Conservation (phyloP, 2,329 filamentous ascomycete genomes). For the Aspergillus eucalypticola region DNA sequence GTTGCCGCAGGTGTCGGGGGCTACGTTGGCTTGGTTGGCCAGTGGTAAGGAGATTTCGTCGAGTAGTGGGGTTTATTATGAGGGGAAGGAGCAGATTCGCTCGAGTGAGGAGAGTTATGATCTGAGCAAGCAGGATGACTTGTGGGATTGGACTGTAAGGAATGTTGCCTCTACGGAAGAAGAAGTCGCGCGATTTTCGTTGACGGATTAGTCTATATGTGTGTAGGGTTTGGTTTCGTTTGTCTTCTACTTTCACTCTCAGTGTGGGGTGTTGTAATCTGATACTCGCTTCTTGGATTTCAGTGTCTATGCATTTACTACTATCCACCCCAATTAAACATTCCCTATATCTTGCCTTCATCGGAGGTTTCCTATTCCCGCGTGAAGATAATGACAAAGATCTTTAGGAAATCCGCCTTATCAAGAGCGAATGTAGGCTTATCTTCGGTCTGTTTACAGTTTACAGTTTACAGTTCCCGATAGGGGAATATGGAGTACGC, state of each 20-base stretch:
- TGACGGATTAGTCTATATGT: not conserved
- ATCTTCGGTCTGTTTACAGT: too few species aligned
- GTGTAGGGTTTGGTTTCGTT: not conserved
- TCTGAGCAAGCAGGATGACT: constrained; percentile 50
- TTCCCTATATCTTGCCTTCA: too few species aligned
- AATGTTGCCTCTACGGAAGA: not conserved
- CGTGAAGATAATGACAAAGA: too few species aligned
- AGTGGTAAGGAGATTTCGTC: constrained; percentile 25
- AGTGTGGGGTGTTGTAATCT: too few species aligned
- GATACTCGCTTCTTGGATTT: too few species aligned
- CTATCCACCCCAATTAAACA: too few species aligned
- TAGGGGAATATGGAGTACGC: not conserved
- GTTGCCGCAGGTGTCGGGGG: constrained; percentile 1
- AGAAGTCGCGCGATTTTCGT: not conserved
- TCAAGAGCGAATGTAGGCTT: not conserved
- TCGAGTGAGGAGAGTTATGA: constrained; percentile 49
- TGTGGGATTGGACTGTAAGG: constrained; percentile 52
- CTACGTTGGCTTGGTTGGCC: constrained; percentile 33
- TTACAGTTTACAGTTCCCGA: not conserved
- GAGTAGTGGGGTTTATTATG: constrained; percentile 48
- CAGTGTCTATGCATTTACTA: too few species aligned
- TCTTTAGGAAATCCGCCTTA: too few species aligned
- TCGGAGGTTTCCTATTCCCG: too few species aligned
- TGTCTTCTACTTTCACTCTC: too few species aligned
- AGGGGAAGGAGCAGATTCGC: constrained; percentile 42